Evolutionary conservation across 2,329 filamentous ascomycete species (phyloP), one percentile per base, ranked within the genome.

Genomic region (Leptographium lundbergii): DNA sequence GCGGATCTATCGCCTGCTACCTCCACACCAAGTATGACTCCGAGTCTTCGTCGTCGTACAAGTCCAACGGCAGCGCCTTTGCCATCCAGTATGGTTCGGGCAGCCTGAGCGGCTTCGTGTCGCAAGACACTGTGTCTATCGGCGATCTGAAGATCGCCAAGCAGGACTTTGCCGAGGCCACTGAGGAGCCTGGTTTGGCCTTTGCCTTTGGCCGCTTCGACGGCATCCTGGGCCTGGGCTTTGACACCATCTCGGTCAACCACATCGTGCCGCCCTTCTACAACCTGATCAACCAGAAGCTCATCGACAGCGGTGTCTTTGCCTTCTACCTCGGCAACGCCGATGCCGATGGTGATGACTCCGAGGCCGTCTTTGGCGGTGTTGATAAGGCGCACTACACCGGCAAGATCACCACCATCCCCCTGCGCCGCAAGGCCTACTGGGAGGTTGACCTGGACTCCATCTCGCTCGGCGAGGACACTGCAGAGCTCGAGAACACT

Each of bases 181-280:
- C 92, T 58, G 87, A 81, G 68, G 94, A 99, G 80, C 94, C 94
- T 64, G 95, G 95, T 63, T 82, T 99, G 68, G 94, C 94, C 59
- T 99, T 99, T 71, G 94, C 94, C 69, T 99, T 99, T 69, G 94
- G 94, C 70, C 85, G 90, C 67, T 99, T 99, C 70, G 94, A 99
- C 70, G 94, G 94, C 68, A 99, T 99, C 67, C 78, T 99, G 63
- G 94, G 94, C 70, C 82, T 99, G 62, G 94, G 90, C 63, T 99
- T 89, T 68, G 90, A 97, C 74, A 89, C 87, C 69, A 95, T 99
- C 74, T 91, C 91, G n/a, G 94, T 99, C 69, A 96, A 99, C 80
- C 78, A 83, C 69, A 95, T 99, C 61, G 84, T 91, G 54, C 94
- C 94, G 62, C 94, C 94, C 57, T 96, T 99, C 77, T 97, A 97